Conservation (phyloP, 148 eudicot species). For the Spergularia bocconei region DNA sequence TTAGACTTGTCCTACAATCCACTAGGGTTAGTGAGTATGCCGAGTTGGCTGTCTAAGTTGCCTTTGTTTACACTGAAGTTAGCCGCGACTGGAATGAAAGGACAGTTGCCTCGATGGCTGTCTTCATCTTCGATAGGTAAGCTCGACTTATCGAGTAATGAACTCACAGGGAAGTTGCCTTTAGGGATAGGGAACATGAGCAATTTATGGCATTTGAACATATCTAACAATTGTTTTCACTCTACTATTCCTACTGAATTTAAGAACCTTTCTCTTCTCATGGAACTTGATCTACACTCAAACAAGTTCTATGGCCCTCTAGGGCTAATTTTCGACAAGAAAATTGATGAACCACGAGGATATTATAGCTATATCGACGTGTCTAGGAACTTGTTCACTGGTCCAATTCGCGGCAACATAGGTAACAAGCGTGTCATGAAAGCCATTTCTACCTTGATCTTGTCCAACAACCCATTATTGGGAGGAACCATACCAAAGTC, state of each 20-base stretch:
- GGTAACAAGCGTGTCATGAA: slow-evolving; percentile 40
- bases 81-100: slow-evolving; percentile 52
- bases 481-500: slow-evolving; percentile 59
- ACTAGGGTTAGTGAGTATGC: slow-evolving; percentile 37
- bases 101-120: slow-evolving; percentile 53
- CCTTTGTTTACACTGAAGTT: slow-evolving; percentile 36
- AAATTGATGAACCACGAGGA: slow-evolving; percentile 35
- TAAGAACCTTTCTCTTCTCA: slow-evolving; percentile 41
- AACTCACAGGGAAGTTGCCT: slow-evolving; percentile 53
- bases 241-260: slow-evolving; percentile 45
- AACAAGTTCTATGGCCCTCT: slow-evolving; percentile 55
- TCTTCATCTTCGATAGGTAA: slow-evolving; percentile 39
- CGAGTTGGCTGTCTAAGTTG: slow-evolving; percentile 38
- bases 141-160: slow-evolving; percentile 63
- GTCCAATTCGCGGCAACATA: slow-evolving; percentile 37
- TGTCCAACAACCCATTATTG: slow-evolving; percentile 46
- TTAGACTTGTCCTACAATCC: slow-evolving; percentile 67
- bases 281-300: slow-evolving; percentile 62
- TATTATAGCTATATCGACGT: slow-evolving; percentile 53
- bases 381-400: slow-evolving; percentile 48
- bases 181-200: slow-evolving; percentile 72
- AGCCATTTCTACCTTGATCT: slow-evolving; percentile 33
- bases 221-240: slow-evolving; percentile 53
- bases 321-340: slow-evolving; percentile 34
- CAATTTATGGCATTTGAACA: slow-evolving; percentile 44